Base-by-base conservation (phyloP, 768 basidiomycete species). In the Mycena filopes region DNA sequence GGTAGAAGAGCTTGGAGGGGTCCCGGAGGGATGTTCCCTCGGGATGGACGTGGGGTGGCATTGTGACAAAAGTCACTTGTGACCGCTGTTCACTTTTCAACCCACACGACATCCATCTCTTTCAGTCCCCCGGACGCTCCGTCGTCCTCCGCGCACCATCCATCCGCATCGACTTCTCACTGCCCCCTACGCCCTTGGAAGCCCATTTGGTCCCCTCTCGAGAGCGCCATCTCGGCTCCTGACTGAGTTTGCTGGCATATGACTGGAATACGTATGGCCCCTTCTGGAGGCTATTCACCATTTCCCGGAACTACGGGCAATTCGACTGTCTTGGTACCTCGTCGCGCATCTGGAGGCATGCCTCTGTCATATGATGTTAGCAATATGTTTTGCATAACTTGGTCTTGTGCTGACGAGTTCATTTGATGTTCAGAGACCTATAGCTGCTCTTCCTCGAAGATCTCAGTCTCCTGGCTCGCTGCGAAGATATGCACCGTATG, bases 1-100 rank as follows among this genome's bases (percentile, higher is more conserved):
- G 88, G 68, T 84, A 89, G 71, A 81, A 80, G 25, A 89, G 76
- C 18, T 74, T 80, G 47, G 83, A 78, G 18, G 88, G 87, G 65
- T 89, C 84, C 58, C 76, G 79, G 51, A 81, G 68, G 15, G 74
- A 68, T 21, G 76, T 67, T n/a, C 72, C 67, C 45, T 72, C 51
- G 13, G 62, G 71, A 63, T 56, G 70, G 55, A 54, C 63, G 56
- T 40, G 57, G 36, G 53, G 60, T 56, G 47, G 51, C 68, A 65
- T 65, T 64, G 56, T n/a, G n/a, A n/a, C n/a, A n/a, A n/a, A n/a
- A n/a, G n/a, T n/a, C n/a, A n/a, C n/a, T n/a, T n/a, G n/a, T n/a
- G n/a, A 42, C 70, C 60, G 16, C n/a, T 42, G 31, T 49, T 51
- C 47, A 31, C 40, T 56, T 38, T 55, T 59, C 57, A 55, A 66